Evolutionary conservation across 805 yeast species (phyloP), one percentile per base, ranked within the genome.

Genomic region (Candida chauliodis): DNA sequence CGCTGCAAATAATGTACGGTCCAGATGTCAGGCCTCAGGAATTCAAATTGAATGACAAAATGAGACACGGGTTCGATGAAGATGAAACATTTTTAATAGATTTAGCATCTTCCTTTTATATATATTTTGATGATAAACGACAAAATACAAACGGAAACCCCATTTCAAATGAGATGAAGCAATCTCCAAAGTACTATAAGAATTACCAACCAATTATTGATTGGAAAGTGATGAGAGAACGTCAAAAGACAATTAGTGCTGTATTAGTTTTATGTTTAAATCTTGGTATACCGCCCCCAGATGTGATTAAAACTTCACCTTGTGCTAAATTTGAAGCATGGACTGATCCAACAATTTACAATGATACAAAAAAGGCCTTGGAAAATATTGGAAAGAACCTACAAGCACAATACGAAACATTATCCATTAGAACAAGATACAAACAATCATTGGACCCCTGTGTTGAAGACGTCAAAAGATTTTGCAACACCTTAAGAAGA

Each of bases 251-350:
- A 1, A 88, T 90, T 9, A 81, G 86, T 38, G 99, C 97, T 0
- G 97, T 96, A 11, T 67, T 93, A 7, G 89, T 93, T 35, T 66
- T 93, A 34, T 93, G 99, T 59, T 67, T 93, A 26, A 93, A 93
- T 55, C 61, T 91, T 18, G 97, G 98, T 7, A 96, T 93, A 1
- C 98, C 91, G 49, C 99, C 99, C 2, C 99, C 99, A 1, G 99
- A 93, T 60, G 79, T 90, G 19, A 79, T 86, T 55, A 87, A 89
- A 56, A 88, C 97, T 0, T 88, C 85, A 45, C 97, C 96, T 1
- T 85, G 95, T 51, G 96, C 99, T 1, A 79, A 82, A 48, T 63
- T 81, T 28, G 99, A 93, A 66, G 84, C 97, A 1, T 91, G 96
- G 88, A 79, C 90, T 8, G 96, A 93, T 56, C 97, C 98, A 0